Evolutionary conservation across 2,329 filamentous ascomycete species (phyloP).

Genomic region (Didymella exigua): DNA sequence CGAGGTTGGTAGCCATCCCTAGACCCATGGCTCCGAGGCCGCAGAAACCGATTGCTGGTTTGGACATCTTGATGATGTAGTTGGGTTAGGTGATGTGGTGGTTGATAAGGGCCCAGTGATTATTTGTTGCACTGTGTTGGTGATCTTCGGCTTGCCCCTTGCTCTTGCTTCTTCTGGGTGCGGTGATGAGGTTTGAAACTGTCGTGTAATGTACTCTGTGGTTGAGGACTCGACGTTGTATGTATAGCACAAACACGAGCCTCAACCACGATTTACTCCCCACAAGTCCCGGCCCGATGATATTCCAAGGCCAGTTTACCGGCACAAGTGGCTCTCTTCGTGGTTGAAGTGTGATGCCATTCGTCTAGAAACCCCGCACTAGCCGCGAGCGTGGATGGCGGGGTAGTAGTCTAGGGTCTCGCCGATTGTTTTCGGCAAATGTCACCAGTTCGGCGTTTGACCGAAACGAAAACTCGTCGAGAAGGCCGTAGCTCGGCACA

Average conservation of each 20-base stretch:
- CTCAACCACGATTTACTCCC: constrained; percentile 2
- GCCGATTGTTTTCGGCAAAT: constrained; percentile 16
- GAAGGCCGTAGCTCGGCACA: constrained; percentile 11
- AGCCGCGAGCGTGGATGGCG: constrained; percentile 22
- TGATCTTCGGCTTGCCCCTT: not conserved
- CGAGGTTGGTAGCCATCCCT: constrained; percentile 77
- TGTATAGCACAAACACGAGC: constrained; percentile 9
- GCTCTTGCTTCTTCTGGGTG: not conserved
- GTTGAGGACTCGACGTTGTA: constrained; percentile 2
- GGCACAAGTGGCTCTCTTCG: constrained; percentile 22
- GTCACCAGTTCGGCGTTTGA: constrained; percentile 27
- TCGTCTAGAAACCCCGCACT: constrained; percentile 30
- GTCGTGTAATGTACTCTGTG: not conserved
- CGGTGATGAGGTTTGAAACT: not conserved
- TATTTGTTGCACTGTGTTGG: too few species aligned
- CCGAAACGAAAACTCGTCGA: constrained; percentile 18
- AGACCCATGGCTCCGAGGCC: constrained; percentile 83
- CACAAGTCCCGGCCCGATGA: constrained; percentile 15
- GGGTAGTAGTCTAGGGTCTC: constrained; percentile 16
- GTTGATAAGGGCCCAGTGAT: too few species aligned
- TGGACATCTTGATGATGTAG: constrained; percentile 37
- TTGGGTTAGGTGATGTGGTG: not conserved
- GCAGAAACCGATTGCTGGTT: constrained; percentile 67
- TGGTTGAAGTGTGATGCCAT: constrained; percentile 11
- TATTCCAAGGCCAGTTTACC: constrained; percentile 11